Evolutionary conservation across 768 basidiomycete genomes (phyloP).

Genomic region (Tylopilus felleus): DNA sequence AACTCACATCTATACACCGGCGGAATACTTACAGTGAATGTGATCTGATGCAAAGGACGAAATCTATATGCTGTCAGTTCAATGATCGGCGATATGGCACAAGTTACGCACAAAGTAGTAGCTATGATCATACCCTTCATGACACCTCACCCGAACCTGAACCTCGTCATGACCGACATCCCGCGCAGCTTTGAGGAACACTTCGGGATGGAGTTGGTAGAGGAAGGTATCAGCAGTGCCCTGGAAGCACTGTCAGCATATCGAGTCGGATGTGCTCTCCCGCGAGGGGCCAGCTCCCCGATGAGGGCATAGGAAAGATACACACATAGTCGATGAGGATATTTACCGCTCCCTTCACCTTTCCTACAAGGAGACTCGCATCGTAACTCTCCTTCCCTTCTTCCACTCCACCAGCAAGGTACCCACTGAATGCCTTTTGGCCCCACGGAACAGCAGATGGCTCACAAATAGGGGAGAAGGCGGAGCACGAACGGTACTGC

Average conservation of each 20-base stretch:
- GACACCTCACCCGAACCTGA: conserved; percentile 74
- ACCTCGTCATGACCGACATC: conserved; percentile 68
- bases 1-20: conserved; percentile 2
- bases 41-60: conserved; percentile 90
- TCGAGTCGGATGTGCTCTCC: background rate
- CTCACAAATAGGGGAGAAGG: conserved; percentile 84
- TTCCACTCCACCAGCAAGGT: conserved; percentile 69
- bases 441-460: conserved; percentile 90
- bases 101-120: conserved; percentile 72
- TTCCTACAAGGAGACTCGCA: conserved; percentile 76
- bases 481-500: conserved; percentile 82
- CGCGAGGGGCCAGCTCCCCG: background rate
- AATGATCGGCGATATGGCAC: background rate
- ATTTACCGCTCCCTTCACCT: conserved; percentile 59
- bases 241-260: conserved; percentile 36
- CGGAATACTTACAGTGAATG: conserved; percentile 65
- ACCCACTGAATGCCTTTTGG: conserved; percentile 84
- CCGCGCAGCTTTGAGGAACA: conserved; percentile 77
- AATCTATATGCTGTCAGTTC: conserved; percentile 46
- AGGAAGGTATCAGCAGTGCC: conserved; percentile 81
- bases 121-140: conserved; percentile 84
- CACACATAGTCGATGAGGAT: conserved; percentile 86
- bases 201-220: conserved; percentile 87
- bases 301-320: background rate
- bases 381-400: conserved; percentile 79